Conservation (phyloP, 176 grass and related monocot genomes). For the Carex parvula region DNA sequence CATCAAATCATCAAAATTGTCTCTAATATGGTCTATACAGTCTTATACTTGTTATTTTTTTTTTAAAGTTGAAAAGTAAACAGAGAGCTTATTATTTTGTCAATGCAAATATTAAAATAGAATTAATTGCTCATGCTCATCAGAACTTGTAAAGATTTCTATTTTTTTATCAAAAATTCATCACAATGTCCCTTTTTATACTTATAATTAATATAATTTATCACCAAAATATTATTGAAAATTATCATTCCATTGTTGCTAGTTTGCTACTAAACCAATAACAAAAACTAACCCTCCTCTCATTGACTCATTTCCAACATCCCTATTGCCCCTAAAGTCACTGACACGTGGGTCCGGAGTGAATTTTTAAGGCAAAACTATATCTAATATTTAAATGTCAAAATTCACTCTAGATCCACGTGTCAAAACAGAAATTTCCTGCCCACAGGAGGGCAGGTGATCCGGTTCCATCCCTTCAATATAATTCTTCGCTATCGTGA, state of each 20-base stretch:
- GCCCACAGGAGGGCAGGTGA: too few relatives aligned
- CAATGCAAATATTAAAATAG: background rate
- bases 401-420: too few relatives aligned
- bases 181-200: background rate
- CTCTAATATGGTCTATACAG: background rate
- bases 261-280: background rate
- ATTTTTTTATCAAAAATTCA: background rate
- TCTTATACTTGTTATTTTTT: background rate
- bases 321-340: too few relatives aligned
- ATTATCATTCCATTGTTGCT: background rate
- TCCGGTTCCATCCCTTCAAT: too few relatives aligned
- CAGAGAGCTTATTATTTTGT: background rate
- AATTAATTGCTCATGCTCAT: background rate
- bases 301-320: background rate
- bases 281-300: background rate
- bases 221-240: background rate
- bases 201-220: background rate
- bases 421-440: too few relatives aligned
- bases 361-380: too few relatives aligned
- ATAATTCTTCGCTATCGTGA: background rate
- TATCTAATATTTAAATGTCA: too few relatives aligned
- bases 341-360: too few relatives aligned
- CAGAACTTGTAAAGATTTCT: background rate
- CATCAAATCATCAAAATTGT: background rate
- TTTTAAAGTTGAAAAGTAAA: background rate